Percentiles rank a stretch among this genome's conserved stretches.
Evolutionary conservation across 2,329 filamentous ascomycete species (phyloP).

Genomic region (Talaromyces sp.): DNA sequence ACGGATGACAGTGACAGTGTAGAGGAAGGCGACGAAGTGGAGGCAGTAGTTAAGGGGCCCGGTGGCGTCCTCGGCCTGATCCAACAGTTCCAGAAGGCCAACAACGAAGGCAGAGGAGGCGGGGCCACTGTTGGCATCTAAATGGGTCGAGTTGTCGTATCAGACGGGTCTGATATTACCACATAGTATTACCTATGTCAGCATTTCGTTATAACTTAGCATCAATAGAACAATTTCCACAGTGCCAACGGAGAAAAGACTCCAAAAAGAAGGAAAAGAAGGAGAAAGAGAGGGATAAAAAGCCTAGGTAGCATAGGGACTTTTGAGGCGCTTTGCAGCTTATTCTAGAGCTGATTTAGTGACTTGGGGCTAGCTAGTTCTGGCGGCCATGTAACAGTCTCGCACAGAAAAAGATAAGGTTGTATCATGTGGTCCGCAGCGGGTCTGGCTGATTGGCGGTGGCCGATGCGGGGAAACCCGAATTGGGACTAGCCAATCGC

Average conservation of each 20-base stretch:
- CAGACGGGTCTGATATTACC: not conserved
- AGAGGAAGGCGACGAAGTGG: slow-evolving; percentile 45
- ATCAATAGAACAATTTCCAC: not conserved
- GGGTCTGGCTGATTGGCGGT: not conserved
- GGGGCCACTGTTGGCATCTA: slow-evolving; percentile 12
- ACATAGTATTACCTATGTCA: not conserved
- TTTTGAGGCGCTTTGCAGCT: not conserved
- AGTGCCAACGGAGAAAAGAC: not conserved
- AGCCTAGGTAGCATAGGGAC: not conserved
- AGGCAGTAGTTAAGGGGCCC: slow-evolving; percentile 38
- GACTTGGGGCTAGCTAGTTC: not conserved
- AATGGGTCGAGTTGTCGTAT: not conserved
- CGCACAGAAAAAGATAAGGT: not conserved
- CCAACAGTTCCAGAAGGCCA: slow-evolving; percentile 61
- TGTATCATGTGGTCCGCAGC: not conserved
- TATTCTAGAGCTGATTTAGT: not conserved
- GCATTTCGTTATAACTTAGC: not conserved
- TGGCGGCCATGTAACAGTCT: not conserved
- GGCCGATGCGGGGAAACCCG: not conserved
- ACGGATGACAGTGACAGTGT: slow-evolving; percentile 35
- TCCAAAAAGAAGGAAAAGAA: not conserved
- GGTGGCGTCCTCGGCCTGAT: slow-evolving; percentile 60
- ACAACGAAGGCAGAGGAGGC: slow-evolving; percentile 32
- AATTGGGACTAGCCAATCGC: not conserved
- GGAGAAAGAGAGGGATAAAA: not conserved